Evolutionary conservation across 2,329 filamentous ascomycete genomes (phyloP), one percentile per base, ranked within the genome.

Genomic region (Aspergillus texensis): DNA sequence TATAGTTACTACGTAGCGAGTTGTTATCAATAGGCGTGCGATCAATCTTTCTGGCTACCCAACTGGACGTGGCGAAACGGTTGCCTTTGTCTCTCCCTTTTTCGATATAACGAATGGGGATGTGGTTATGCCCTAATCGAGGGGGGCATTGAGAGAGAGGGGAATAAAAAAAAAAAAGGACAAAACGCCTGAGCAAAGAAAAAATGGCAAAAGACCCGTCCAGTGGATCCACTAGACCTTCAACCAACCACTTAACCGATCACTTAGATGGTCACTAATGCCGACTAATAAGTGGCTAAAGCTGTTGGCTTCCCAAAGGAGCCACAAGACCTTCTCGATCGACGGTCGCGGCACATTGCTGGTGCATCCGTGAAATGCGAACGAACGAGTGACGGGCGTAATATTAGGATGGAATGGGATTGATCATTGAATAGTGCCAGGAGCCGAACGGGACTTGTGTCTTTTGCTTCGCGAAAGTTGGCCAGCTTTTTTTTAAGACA

Each of bases 51-150:
- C 9, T 36, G 24, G 48, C 48, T 21, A 52, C 48, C 48, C 28
- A 52, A 52, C 48, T 5, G 16, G 26, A 52, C n/a, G 48, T 52
- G 48, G 48, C 48, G 4, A n/a, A 52, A 52, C 19, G 28, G 28
- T 34, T 52, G 16, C 16, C 19, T 34, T 52, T 52, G 48, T 52
- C 2, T n/a, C 26, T n/a, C 21, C 21, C 8, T 43, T 34, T 34
- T 34, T 12, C 16, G 28, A 34, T 11, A 55, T 32, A 39, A 55
- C 26, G 21, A 55, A 39, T 24, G 4, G 30, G 11, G 30, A 39
- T 28, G 52, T 5, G 52, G 52, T 26, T 55, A n/a, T 55, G 52
- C 52, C 52, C 52, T 55, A 39, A 39, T 55, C 32, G 52, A 55
- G 32, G 30, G 28, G 30, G 11, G 5, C 9, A 24, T 34, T 34